Conservation (phyloP, 371 early-diverging fungal genomes). For the Smittium culicis region DNA sequence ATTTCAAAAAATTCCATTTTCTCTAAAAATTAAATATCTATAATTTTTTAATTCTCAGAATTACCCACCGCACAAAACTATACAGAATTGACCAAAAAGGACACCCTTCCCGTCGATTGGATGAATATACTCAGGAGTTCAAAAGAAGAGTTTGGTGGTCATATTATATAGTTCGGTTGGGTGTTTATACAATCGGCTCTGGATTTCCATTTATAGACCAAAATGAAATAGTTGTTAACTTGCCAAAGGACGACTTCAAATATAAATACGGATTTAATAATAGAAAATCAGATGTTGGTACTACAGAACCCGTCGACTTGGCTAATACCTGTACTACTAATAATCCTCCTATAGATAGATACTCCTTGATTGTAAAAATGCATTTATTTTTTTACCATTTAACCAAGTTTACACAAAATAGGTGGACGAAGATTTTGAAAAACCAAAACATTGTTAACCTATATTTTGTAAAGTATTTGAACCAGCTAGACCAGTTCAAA, state of each 20-base stretch:
- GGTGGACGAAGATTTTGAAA: not conserved
- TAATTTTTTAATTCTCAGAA: no score
- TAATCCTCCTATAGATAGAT: not conserved
- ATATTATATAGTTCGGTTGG: not conserved
- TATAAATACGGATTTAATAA: not conserved
- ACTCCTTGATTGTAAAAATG: not conserved
- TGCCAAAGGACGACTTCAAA: not conserved
- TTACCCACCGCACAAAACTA: not conserved
- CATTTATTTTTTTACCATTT: not conserved
- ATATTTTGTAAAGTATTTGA: not conserved
- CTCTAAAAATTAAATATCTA: not conserved
- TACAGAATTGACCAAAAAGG: not conserved
- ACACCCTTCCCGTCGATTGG: not conserved
- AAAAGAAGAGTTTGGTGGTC: conserved; percentile 1
- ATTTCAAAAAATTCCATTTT: not conserved
- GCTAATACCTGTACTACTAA: not conserved
- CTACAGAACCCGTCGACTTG: not conserved
- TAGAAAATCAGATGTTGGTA: not conserved
- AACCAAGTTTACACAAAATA: not conserved
- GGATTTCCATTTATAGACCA: not conserved
- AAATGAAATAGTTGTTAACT: not conserved
- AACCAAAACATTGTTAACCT: not conserved
- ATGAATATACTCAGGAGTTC: not conserved
- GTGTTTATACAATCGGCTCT: not conserved
- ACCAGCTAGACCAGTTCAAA: no score